These are phyloP conservation scores for Xylaria scruposa DNA, from an alignment of 495 filamentous ascomycete species.

Conservation along the genomic window DNA sequence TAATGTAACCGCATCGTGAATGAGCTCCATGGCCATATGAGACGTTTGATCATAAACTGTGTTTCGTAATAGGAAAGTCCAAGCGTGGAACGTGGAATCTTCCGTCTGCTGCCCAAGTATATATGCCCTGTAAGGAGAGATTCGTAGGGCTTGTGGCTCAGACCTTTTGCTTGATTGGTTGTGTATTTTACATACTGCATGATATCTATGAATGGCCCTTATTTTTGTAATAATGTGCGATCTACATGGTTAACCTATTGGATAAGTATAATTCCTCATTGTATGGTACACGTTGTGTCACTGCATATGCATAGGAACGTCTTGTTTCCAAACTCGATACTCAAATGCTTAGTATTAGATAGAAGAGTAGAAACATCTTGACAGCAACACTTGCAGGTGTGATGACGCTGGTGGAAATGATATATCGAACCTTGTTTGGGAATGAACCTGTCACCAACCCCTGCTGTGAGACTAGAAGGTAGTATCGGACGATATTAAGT, in stretches of 20 bases:
- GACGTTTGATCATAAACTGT: background rate
- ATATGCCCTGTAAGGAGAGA: background rate
- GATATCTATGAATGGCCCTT: background rate
- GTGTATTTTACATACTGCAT: slow-evolving; percentile 10
- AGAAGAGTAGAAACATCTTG: background rate
- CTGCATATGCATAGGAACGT: background rate
- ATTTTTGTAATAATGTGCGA: slow-evolving; percentile 10
- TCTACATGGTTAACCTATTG: background rate
- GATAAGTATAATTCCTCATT: background rate
- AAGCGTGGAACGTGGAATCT: background rate
- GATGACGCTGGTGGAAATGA: background rate
- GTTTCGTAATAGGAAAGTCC: background rate
- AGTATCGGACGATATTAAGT: slow-evolving; percentile 9
- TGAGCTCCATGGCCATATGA: background rate
- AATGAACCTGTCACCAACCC: background rate
- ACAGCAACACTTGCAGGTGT: slow-evolving; percentile 10
- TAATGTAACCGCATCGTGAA: background rate
- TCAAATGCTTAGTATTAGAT: background rate
- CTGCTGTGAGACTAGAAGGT: slow-evolving; percentile 17
- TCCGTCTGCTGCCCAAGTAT: background rate
- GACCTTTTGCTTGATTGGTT: background rate
- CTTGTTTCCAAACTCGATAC: background rate
- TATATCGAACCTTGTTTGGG: background rate
- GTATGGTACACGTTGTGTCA: background rate
- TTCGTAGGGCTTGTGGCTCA: background rate